Evolutionary conservation across 1,139 yeast species (phyloP).

Genomic region (Meyerozyma carpophila): DNA sequence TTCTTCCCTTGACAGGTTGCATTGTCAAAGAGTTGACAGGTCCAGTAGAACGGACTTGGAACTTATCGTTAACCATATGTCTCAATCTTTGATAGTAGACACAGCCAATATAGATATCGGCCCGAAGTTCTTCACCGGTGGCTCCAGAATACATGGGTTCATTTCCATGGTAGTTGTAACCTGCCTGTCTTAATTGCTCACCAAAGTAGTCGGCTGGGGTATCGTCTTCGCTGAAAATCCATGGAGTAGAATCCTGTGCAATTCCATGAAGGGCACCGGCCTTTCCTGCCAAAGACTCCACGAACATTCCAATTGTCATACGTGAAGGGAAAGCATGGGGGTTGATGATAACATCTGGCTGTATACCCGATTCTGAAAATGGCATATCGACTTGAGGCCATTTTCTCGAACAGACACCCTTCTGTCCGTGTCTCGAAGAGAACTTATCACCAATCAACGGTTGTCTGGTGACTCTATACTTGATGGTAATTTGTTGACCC

Average conservation of each 20-base stretch:
- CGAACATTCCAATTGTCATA: conserved; percentile 99
- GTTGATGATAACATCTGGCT: conserved; percentile 94
- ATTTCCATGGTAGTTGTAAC: conserved; percentile 96
- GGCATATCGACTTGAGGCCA: conserved; percentile 99
- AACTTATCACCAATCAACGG: conserved; percentile 98
- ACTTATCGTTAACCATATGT: conserved; percentile 99
- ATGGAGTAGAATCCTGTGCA: conserved; percentile 96
- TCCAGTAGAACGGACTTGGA: conserved; percentile 98
- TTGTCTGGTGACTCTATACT: conserved; percentile 84
- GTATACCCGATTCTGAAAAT: conserved; percentile 90
- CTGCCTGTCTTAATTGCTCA: conserved; percentile 80
- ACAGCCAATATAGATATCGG: conserved; percentile 92
- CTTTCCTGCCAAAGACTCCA: conserved; percentile 94
- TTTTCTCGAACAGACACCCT: conserved; percentile 98
- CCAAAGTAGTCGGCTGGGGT: conserved; percentile 98
- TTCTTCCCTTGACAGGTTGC: conserved; percentile 99
- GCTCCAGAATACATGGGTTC: conserved; percentile 99
- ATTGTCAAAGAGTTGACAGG: conserved; percentile 94
- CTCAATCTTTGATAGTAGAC: conserved; percentile 97
- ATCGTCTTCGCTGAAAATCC: conserved; percentile 86
- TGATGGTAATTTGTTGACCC: conserved; percentile 80
- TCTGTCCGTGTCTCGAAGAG: conserved; percentile 98
- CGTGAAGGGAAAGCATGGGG: conserved; percentile 99
- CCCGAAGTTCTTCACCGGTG: conserved; percentile 95
- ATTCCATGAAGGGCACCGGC: conserved; percentile 98